Evolutionary conservation across 2,329 filamentous ascomycete genomes (phyloP).

Genomic region (Epicoccum nigrum): DNA sequence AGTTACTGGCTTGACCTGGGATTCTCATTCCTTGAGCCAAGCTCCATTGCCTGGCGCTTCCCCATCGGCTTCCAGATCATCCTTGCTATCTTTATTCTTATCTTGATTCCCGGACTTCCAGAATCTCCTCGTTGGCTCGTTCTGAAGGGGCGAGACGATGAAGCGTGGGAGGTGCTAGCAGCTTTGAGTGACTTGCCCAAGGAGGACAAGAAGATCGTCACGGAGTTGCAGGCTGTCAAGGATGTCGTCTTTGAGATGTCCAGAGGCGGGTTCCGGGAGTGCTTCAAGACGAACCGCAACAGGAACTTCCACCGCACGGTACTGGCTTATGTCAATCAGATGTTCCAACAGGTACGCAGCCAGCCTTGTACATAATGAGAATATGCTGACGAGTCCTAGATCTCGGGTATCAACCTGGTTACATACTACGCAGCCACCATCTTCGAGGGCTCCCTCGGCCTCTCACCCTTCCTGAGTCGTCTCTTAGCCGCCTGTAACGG

Average conservation of each 20-base stretch:
- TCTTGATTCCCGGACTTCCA: constrained; percentile 53
- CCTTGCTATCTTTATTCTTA: constrained; percentile 61
- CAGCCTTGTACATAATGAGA: neutral
- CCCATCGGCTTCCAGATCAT: constrained; percentile 64
- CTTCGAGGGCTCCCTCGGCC: constrained; percentile 50
- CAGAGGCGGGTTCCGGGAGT: constrained; percentile 59
- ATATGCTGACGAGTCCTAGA: constrained; percentile 53
- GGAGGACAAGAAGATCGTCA: constrained; percentile 47
- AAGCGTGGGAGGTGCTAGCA: constrained; percentile 45
- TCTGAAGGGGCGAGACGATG: constrained; percentile 58
- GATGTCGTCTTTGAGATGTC: constrained; percentile 48
- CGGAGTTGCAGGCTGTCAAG: constrained; percentile 45
- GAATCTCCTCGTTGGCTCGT: constrained; percentile 59
- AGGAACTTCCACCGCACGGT: constrained; percentile 53
- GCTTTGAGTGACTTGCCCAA: constrained; percentile 48
- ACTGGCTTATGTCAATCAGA: constrained; percentile 53
- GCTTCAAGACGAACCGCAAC: constrained; percentile 62
- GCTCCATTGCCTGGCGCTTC: constrained; percentile 52
- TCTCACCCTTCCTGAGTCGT: constrained; percentile 43
- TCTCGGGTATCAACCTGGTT: constrained; percentile 47
- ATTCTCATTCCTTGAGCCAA: constrained; percentile 58
- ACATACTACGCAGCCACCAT: constrained; percentile 53
- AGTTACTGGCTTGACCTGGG: constrained; percentile 52
- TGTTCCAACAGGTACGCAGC: constrained; percentile 51
- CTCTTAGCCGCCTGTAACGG: constrained; percentile 50